Base-by-base conservation (phyloP, 768 basidiomycete species). In the Holtermannia corniformis region DNA sequence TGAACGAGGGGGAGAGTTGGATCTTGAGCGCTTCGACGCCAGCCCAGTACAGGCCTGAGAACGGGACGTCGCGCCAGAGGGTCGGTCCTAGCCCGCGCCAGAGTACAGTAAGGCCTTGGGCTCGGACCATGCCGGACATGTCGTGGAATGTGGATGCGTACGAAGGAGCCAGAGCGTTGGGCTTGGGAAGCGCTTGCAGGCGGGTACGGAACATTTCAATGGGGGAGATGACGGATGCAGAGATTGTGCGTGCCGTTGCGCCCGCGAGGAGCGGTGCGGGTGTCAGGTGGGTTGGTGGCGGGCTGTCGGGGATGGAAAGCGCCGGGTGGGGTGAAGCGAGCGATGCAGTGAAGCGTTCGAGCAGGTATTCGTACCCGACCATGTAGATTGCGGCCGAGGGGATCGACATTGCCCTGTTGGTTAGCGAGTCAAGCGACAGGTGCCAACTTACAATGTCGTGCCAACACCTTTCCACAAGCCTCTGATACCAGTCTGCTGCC, bases 381-480 rank as follows among this genome's bases (percentile, higher is more conserved):
- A 99, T 99, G 73, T 99, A 97, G 25, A 82, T 78, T 46, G 91
- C 88, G 40, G 91, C 81, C 0, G 91, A 85, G 0, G 95, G 95
- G 21, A 97, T 87, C 26, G 86, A 84, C 64, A 97, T 90, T 37
- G 89, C 71, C 47, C 91, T 92, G 56, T 14, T 43, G 44, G 47
- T 57, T 37, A 28, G 43, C 47, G 50, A 54, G 70, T 42, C 55
- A 58, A 43, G 41, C 21, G 37, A 44, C 32, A 46, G 24, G 48
- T 42, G 37, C 47, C 10, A 25, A 75, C 87, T 74, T 65, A 91
- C 87, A 97, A 70, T 23, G 90, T 80, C 2, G 92, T 95, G 5
- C 89, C 91, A 1, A 80, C 85, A 47, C 95, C 95, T 70, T 96
- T 92, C 95, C 95, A 99, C 1, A 99, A 74, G 0, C 91, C 92